Conservation (phyloP, 208 protist species). For the Acanthamoeba quina region DNA sequence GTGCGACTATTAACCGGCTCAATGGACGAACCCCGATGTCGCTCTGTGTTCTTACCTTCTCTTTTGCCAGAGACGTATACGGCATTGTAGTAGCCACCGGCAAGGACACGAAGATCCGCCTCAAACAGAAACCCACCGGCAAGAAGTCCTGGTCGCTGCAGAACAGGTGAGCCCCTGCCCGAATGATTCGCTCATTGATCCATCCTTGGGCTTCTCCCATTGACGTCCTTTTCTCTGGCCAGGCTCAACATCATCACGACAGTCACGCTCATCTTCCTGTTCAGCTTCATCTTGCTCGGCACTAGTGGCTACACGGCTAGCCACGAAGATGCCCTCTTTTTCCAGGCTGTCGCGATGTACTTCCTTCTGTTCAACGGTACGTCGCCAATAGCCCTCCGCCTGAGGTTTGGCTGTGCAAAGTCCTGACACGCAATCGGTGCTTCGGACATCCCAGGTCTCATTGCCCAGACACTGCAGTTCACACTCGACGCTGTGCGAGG, state of each 20-base stretch:
- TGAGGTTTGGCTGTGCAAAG: not conserved
- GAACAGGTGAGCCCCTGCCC: not conserved
- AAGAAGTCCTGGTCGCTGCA: slow-evolving; percentile 75
- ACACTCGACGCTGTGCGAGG: slow-evolving; percentile 70
- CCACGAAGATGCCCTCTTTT: not conserved
- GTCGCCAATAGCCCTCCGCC: not conserved
- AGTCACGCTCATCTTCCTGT: slow-evolving; percentile 61
- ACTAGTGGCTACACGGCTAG: slow-evolving; percentile 30
- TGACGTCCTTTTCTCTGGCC: not conserved
- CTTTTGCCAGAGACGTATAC: slow-evolving; percentile 31
- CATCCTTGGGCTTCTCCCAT: not conserved
- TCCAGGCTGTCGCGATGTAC: slow-evolving; percentile 70
- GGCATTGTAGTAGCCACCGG: slow-evolving; percentile 70
- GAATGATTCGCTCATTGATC: not conserved
- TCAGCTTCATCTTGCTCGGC: slow-evolving; percentile 69
- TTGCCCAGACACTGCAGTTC: slow-evolving; percentile 73
- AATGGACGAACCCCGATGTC: not conserved
- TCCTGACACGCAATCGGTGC: not conserved
- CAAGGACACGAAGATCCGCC: slow-evolving; percentile 72
- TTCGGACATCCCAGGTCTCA: slow-evolving; percentile 2
- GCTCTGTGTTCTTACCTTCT: not conserved
- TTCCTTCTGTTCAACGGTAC: slow-evolving; percentile 74
- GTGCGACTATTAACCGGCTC: not conserved
- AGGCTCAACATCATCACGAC: slow-evolving; percentile 74
- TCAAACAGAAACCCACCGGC: slow-evolving; percentile 55